These are phyloP conservation scores for Rhizophagus sp. DNA, from an alignment of 192 early-diverging fungal genomes.

Conservation along the genomic window DNA sequence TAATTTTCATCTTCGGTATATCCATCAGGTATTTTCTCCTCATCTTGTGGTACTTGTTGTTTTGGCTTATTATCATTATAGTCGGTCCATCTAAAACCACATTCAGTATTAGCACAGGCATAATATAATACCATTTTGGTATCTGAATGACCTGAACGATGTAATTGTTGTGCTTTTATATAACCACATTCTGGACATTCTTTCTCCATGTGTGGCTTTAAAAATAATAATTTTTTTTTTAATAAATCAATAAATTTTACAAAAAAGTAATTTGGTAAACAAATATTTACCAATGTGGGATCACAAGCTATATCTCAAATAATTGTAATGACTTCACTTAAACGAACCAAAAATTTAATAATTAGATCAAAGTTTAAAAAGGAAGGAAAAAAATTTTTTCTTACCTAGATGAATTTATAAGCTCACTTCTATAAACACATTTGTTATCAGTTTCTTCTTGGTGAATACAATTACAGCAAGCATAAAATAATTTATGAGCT, in stretches of 20 bases:
- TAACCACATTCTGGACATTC: conserved; percentile 62
- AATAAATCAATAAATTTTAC: neutral
- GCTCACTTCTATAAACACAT: conserved; percentile 76
- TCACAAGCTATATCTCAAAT: conserved; percentile 72
- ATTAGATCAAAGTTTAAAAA: neutral
- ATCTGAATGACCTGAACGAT: conserved; percentile 45
- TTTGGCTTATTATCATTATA: neutral
- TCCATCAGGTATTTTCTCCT: neutral
- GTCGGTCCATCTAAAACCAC: conserved; percentile 69
- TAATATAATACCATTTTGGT: conserved; percentile 81
- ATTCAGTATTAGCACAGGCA: conserved; percentile 67
- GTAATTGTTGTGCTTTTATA: conserved; percentile 60
- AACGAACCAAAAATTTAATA: neutral
- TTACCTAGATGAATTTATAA: conserved; percentile 58
- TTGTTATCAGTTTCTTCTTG: conserved; percentile 69
- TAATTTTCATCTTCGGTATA: neutral
- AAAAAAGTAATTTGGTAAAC: neutral
- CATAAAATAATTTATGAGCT: conserved; percentile 59
- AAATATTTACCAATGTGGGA: conserved; percentile 62
- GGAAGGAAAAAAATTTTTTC: neutral
- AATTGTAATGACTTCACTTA: conserved; percentile 71
- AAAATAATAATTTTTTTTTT: neutral
- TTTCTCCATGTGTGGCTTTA: conserved; percentile 62
- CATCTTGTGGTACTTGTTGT: neutral
- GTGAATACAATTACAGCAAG: conserved; percentile 78